Base-by-base conservation (phyloP, 208 protist species). In the Wallacemonas sp. region DNA sequence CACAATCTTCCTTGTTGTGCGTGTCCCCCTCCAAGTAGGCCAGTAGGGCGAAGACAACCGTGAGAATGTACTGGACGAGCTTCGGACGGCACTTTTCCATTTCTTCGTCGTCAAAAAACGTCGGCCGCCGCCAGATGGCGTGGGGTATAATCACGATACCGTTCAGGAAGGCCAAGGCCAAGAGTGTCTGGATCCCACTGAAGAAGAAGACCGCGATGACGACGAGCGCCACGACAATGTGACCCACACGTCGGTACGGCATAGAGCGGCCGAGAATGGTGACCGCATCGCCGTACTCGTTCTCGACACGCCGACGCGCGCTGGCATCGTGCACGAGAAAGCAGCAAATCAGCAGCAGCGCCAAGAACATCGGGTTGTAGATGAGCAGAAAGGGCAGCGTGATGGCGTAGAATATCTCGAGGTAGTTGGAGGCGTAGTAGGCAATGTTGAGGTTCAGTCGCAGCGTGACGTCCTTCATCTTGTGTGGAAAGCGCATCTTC, bases 61-160 rank as follows among this genome's bases (percentile, higher is more conserved):
- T 77, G 18, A 92, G 62, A 8, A 81, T 55, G 63, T 92, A 89
- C 64, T 92, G 80, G 23, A 73, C 61, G 45, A 87, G 50, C 72
- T 91, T 92, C 16, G 90, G 87, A 5, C 90, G 77, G 32, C 76
- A 79, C 69, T 93, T 95, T 66, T 95, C 90, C 50, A 95, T 45
- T 25, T 95, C 87, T 52, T 92, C 87, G 59, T 95, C 87, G 54
- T 95, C 84, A 74, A 93, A 95, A 72, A 88, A 91, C 0, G 83
- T 88, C 2, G 87, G 82, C 32, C 74, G 75, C 36, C 87, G 83
- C 22, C 72, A 75, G 36, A 91, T 52, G 14, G 86, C 90, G 67
- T 95, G 90, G 2, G 87, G 81, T n/a, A 93, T 59, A 33, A 95
- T 67, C 8, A 92, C 18, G 23, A 76, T 55, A 12, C 46, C 11